phyloP scores from a whole-genome alignment of 148 eudicot genomes.

The Chenopodium quinoa region DNA sequence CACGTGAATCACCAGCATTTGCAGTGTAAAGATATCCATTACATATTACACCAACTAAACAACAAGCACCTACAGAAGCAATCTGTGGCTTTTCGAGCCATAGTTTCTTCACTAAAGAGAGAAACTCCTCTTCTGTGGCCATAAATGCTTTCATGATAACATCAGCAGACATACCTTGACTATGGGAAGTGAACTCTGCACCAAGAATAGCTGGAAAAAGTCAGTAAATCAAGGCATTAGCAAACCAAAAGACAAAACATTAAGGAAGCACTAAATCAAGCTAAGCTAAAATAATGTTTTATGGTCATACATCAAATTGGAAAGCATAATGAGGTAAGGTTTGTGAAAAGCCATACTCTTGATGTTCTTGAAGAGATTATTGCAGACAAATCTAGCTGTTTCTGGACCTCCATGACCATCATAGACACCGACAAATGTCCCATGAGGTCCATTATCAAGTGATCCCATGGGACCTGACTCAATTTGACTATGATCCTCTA shows the following conservation, averaged over 20 bases:
- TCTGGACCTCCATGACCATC: slow-evolving; percentile 94
- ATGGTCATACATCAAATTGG: neutral
- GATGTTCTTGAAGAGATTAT: slow-evolving; percentile 50
- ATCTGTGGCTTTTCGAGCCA: slow-evolving; percentile 67
- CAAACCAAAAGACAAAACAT: slow-evolving; percentile 2
- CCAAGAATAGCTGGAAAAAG: slow-evolving; percentile 41
- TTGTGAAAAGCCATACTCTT: slow-evolving; percentile 43
- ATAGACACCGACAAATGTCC: slow-evolving; percentile 79
- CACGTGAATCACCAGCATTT: slow-evolving; percentile 88
- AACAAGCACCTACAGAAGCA: slow-evolving; percentile 83
- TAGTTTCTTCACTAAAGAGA: slow-evolving; percentile 49
- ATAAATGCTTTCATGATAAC: slow-evolving; percentile 62
- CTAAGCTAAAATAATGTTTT: neutral
- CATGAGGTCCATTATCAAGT: slow-evolving; percentile 48
- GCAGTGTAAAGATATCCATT: slow-evolving; percentile 62
- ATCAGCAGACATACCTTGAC: slow-evolving; percentile 60
- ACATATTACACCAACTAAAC: slow-evolving; percentile 74
- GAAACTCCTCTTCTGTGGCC: slow-evolving; percentile 75
- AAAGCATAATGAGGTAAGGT: neutral
- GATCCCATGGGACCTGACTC: slow-evolving; percentile 72
- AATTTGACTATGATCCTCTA: slow-evolving; percentile 77
- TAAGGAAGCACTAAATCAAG: slow-evolving; percentile 15
- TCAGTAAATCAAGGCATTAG: slow-evolving; percentile 36
- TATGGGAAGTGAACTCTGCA: slow-evolving; percentile 66
- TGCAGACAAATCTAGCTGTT: slow-evolving; percentile 56